phyloP scores from a whole-genome alignment of 768 basidiomycete species.

The Leccinum truebloodii region DNA sequence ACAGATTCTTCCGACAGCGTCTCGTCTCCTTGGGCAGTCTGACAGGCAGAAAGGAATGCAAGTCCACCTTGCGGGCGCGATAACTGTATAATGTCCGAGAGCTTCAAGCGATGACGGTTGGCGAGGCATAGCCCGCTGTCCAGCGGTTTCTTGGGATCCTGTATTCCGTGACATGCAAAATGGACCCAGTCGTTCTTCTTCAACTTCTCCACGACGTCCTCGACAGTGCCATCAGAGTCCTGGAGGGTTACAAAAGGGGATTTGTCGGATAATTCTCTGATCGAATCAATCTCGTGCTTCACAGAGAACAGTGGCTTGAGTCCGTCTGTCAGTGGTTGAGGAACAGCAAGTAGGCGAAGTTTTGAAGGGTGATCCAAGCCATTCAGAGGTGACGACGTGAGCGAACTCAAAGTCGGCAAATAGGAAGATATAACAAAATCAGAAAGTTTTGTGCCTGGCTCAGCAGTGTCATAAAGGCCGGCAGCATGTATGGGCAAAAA shows the following conservation, averaged over 20 bases:
- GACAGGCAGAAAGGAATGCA: neutral
- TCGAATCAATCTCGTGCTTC: neutral
- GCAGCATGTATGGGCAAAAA: neutral
- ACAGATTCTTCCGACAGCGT: neutral
- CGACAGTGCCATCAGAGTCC: neutral
- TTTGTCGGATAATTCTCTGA: neutral
- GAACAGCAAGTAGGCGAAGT: neutral
- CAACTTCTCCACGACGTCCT: neutral
- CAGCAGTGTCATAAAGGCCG: neutral
- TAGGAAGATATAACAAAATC: neutral
- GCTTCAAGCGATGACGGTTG: neutral
- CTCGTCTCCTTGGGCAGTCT: neutral
- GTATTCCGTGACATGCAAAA: neutral
- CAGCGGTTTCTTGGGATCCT: neutral
- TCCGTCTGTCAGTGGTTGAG: neutral
- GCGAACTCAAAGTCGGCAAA: neutral
- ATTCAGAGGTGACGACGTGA: neutral
- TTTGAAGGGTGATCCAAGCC: fast-evolving
- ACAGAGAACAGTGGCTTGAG: neutral
- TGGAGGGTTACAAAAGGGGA: neutral
- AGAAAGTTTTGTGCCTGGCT: neutral
- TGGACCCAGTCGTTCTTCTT: neutral
- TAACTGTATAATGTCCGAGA: neutral
- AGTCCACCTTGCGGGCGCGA: neutral
- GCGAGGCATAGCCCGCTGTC: neutral